These are phyloP conservation scores for Geotrichum australiense DNA, from an alignment of 1,139 yeast genomes.

Conservation along the genomic window DNA sequence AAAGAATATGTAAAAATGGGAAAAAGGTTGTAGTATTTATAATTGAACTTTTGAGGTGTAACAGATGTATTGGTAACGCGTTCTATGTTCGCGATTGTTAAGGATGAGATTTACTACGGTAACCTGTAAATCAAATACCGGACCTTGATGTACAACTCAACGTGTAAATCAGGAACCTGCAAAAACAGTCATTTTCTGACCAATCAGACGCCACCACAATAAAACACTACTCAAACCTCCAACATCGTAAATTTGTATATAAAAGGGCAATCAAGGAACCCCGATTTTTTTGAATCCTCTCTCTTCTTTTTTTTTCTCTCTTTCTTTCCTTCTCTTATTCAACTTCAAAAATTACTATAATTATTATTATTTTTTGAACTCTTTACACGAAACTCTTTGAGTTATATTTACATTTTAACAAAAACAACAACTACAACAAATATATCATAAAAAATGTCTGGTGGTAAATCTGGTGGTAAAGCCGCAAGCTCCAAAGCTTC, in stretches of 20 bases:
- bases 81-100: not conserved
- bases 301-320: constrained; percentile 22
- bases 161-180: constrained; percentile 14
- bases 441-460: constrained; percentile 66
- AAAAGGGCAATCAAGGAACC: constrained; percentile 9
- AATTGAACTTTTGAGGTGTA: too few relatives aligned
- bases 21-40: constrained; percentile 18
- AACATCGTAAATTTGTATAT: constrained; percentile 3
- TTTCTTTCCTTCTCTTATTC: constrained; percentile 15
- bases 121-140: constrained; percentile 9
- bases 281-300: constrained; percentile 6
- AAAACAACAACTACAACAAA: constrained; percentile 11
- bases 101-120: constrained; percentile 6
- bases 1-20: constrained; percentile 16
- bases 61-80: not conserved
- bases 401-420: constrained; percentile 5
- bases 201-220: constrained; percentile 3
- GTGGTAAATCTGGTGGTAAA: constrained; percentile 94
- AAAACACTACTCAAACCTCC: not conserved
- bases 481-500: constrained; percentile 94
- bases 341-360: too few relatives aligned
- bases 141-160: constrained; percentile 12
- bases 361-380: too few relatives aligned
- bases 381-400: constrained; percentile 6
- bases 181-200: constrained; percentile 12